Base-by-base conservation (phyloP, 805 yeast species). In the Zygotorulaspora danielsina region DNA sequence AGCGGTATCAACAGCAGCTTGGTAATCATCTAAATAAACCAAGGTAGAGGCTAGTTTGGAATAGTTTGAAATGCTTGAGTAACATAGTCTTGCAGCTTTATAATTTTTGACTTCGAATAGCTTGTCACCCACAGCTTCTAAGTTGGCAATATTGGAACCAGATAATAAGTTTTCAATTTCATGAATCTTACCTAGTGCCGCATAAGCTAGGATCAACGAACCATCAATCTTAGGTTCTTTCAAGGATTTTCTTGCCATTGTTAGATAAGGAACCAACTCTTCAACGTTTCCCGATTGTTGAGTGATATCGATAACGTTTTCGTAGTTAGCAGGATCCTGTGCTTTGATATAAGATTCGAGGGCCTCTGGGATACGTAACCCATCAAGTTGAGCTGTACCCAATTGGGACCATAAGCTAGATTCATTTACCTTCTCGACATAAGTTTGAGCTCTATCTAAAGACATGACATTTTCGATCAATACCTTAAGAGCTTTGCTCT, bases 1-100 rank as follows among this genome's bases (percentile, higher is more conserved):
- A 16, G 98, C 98, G 66, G 97, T 88, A 60, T 93, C 97, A 47
- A 93, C 98, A 36, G 98, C 98, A 41, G 86, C 79, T 69, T 93
- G 97, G 65, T 87, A 89, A 62, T 93, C 97, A 39, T 79, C 80
- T 57, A 93, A 71, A 70, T 81, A 88, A 24, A 93, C 98, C 59
- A 89, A 76, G 20, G 97, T 90, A n/a, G 96, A 84, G 11, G 98
- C 97, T 54, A 93, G 76, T 65, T 89, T 93, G 34, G 96, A 83
- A 74, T 95, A 90, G 69, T 90, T 93, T 28, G 96, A 87, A 43
- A 90, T 81, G 48, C 80, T 82, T 7, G 88, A 71, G 66, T 77
- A 93, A 54, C 94, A 76, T 48, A 87, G 71, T 68, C 88, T 90
- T 29, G 98, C 96, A 35, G 96, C 97, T 55, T 85, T 80, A 69